Base-by-base conservation (phyloP, 768 basidiomycete genomes). In the Tricholoma flavovirens region DNA sequence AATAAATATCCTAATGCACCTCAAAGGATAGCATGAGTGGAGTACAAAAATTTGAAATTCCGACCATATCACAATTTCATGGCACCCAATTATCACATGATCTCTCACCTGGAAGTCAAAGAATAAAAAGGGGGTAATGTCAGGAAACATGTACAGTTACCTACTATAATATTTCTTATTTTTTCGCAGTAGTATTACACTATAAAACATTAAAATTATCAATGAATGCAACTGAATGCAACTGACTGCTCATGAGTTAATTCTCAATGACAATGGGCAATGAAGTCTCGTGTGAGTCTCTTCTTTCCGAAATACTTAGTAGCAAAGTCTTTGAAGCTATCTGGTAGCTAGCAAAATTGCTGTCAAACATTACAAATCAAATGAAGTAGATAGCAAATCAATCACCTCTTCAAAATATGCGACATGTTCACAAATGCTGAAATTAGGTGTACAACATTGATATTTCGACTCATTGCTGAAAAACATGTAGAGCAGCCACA, bases 381-480 rank as follows among this genome's bases (percentile, higher is more conserved):
- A 29, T 40, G 38, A 40, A 40, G 17, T 40, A 40, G 15, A 17
- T 17, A 40, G 11, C 6, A 17, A 45, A 17, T 17, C 15, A 63
- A 58, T 54, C 14, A 51, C 75, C 60, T 57, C 72, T 45, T 52
- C 22, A 36, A 56, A 33, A 45, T 56, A 74, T 5, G 67, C 72
- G 1, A 75, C 5, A 53, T 71, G 71, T 32, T 70, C 43, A 49
- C 62, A 17, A 60, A 57, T 17, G 51, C 56, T 8, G 45, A 60
- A 14, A 19, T 42, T 49, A 0, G 71, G 71, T 9, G 64, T 61
- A 3, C 54, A 53, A 0, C 66, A 59, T 0, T 54, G 51, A 54
- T 73, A 74, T 55, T 76, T 77, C 0, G 73, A 73, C 8, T 66
- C 58, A 49, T 66, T 68, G 0, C 72, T 72, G 53, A 73, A 68